A percentile compares a stretch with the other conserved stretches of the same genome.
Evolutionary conservation across 495 filamentous ascomycete genomes (phyloP).

Genomic region (Penicillium argentinense): DNA sequence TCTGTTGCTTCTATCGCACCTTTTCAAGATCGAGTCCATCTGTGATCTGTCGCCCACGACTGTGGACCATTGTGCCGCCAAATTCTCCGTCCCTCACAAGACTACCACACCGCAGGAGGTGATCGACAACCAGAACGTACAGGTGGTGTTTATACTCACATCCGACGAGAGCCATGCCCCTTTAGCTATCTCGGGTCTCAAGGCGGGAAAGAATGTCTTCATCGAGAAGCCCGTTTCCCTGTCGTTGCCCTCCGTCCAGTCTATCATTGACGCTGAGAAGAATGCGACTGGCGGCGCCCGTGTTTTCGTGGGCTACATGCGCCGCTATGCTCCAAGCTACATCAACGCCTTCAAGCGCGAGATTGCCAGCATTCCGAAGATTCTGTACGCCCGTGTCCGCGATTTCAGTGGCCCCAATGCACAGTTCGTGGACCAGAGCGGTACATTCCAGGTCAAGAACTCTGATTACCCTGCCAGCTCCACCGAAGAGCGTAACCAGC

Average conservation of each 20-base stretch:
- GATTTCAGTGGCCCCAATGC: constrained; percentile 50
- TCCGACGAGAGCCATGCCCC: constrained; percentile 44
- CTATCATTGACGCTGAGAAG: constrained; percentile 38
- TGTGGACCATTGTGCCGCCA: constrained; percentile 26
- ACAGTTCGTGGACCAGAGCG: constrained; percentile 47
- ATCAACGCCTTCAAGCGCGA: constrained; percentile 39
- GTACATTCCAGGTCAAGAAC: constrained; percentile 42
- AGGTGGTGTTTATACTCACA: constrained; percentile 44
- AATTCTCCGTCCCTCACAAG: constrained; percentile 21
- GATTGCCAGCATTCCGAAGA: constrained; percentile 33
- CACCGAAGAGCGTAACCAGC: constrained; percentile 16
- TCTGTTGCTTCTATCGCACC: constrained; percentile 35
- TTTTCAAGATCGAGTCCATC: constrained; percentile 36
- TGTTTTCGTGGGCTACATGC: constrained; percentile 54
- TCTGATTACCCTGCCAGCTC: constrained; percentile 28
- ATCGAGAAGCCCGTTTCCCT: constrained; percentile 54
- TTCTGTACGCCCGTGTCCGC: constrained; percentile 45
- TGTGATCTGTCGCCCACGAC: constrained; percentile 41
- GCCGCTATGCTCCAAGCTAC: constrained; percentile 49
- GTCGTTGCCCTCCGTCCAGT: constrained; percentile 24
- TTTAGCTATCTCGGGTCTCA: constrained; percentile 33
- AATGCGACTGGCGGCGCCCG: constrained; percentile 23
- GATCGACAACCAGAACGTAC: constrained; percentile 33
- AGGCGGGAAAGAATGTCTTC: constrained; percentile 42
- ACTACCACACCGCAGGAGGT: constrained; percentile 27